A percentile compares a stretch with the other conserved stretches of the same genome.
Conservation (phyloP, 1,284 basidiomycete genomes). For the Agroathelia rolfsii region DNA sequence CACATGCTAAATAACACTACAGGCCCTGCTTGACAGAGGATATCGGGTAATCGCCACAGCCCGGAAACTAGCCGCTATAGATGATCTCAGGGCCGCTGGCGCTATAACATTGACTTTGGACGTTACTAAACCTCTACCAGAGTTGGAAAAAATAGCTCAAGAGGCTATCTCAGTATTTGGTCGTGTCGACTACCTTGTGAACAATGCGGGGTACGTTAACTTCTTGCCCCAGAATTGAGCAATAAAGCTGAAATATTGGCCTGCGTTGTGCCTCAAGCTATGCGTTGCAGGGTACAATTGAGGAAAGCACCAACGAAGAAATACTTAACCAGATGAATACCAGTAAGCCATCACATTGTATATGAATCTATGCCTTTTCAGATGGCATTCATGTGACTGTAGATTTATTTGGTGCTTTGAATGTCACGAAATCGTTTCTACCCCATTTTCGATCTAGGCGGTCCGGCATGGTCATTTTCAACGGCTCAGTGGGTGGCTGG, state of each 20-base stretch:
- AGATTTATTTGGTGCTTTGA: constrained; percentile 29
- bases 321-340: no score
- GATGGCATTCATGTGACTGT: no score
- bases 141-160: constrained; percentile 19
- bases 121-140: constrained; percentile 8
- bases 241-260: no score
- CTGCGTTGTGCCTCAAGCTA: no score
- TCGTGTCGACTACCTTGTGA: constrained; percentile 31
- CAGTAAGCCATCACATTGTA: no score
- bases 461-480: constrained; percentile 24
- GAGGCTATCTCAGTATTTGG: constrained; percentile 23
- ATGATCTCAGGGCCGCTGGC: constrained; percentile 6
- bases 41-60: constrained; percentile 10
- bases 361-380: no score
- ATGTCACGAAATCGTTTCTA: constrained; percentile 28
- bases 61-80: constrained; percentile 1
- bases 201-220: constrained; percentile 27
- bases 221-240: no score
- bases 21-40: constrained; percentile 14
- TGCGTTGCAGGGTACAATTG: no score
- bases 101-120: constrained; percentile 6
- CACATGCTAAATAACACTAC: no score
- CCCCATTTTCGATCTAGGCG: constrained; percentile 26
- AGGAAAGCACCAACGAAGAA: no score
- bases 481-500: constrained; percentile 26